Evolutionary conservation across 768 basidiomycete genomes (phyloP).

Genomic region (Tulasnella sp.): DNA sequence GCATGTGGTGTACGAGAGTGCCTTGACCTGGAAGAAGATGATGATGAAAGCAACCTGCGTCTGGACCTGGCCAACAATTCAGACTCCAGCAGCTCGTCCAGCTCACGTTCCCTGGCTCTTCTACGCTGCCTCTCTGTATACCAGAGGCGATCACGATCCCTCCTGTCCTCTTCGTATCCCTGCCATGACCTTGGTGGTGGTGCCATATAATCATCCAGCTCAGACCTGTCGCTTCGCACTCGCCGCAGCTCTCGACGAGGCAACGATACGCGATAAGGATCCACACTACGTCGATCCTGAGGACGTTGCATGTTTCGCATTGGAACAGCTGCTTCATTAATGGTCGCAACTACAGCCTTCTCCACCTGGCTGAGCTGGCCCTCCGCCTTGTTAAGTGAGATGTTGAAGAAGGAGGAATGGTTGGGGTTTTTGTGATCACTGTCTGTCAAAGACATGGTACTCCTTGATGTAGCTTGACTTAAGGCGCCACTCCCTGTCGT

Average conservation of each 20-base stretch:
- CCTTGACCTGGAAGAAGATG: no score
- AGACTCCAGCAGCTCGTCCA: no score
- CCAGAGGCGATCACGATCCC: conserved; percentile 8
- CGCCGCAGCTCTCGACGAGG: background rate
- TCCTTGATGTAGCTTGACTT: background rate
- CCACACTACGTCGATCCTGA: background rate
- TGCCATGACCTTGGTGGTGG: conserved; percentile 13
- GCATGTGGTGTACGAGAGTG: no score
- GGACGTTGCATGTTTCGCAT: no score
- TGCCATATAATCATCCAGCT: background rate
- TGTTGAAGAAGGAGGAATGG: conserved; percentile 7
- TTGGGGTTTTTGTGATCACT: background rate
- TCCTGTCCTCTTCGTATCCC: background rate
- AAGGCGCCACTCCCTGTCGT: background rate
- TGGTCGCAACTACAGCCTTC: conserved; percentile 8
- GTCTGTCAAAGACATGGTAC: background rate
- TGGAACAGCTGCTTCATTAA: background rate
- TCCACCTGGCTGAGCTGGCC: conserved; percentile 5
- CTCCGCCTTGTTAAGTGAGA: conserved; percentile 10
- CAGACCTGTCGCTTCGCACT: background rate
- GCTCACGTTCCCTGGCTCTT: no score
- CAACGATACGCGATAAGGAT: background rate
- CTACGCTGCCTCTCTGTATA: conserved; percentile 2
- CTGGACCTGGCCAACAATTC: no score
- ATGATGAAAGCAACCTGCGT: no score